Base-by-base conservation (phyloP, 2,329 filamentous ascomycete genomes). In the Diaporthe capsici region DNA sequence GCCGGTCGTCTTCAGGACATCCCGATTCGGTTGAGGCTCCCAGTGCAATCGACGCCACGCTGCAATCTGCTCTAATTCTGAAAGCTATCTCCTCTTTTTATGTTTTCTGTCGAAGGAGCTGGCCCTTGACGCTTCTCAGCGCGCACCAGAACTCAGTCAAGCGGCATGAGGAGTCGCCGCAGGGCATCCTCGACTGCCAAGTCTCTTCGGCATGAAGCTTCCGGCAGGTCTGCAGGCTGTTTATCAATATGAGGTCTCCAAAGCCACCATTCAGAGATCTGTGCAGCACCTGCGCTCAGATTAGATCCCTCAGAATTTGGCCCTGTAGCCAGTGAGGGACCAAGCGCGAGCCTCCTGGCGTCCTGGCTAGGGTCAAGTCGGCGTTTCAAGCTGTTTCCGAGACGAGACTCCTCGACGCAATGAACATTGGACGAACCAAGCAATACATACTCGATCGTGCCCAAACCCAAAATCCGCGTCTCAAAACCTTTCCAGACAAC, bases 401-500 rank as follows among this genome's bases (percentile, higher is more conserved):
- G 63, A 68, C 65, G 34, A 68, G 65, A 53, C 65, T 53, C 34
- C 65, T 68, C 12, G 44, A 49, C 31, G 65, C 25, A 34, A 13
- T 53, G 31, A 68, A 68, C 47, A 68, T 68, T 53, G 65, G 65
- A 68, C 65, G 65, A 68, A 68, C 47, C 13, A 42, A 68, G 47
- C 47, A 39, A 68, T 53, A 68, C n/a, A 68, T 25, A 51, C 8
- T 39, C 65, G 34, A n/a, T 28, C 31, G 44, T 20, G 22, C 22
- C 63, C 31, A 37, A 39, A 53, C 20, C 51, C 47, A 51, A 68
- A 39, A 25, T 25, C 22, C 28, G 42, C 47, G 44, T 37, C 44
- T 51, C 63, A 53, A 51, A 51, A 49, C 2, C 20, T 25, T 68
- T 22, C 31, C 31, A 53, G 9, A 39, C 20, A 51, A 51, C 63